These are phyloP conservation scores for Gelatoporia subvermispora DNA, from an alignment of 768 basidiomycete genomes.

Conservation along the genomic window DNA sequence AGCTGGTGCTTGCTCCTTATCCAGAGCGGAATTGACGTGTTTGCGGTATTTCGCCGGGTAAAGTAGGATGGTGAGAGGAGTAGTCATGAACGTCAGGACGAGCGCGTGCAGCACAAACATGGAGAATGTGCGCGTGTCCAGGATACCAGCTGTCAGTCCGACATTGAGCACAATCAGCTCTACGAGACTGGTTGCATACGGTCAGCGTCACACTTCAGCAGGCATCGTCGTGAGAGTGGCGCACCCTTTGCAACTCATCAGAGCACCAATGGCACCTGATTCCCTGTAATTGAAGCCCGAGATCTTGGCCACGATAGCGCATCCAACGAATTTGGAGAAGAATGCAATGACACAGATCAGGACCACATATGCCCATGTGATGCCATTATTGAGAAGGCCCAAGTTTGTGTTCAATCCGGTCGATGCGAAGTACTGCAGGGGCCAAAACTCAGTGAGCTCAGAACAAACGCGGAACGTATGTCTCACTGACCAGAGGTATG, in stretches of 20 bases:
- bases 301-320: constrained; percentile 50
- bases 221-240: constrained; percentile 12
- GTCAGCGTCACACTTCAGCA: neutral
- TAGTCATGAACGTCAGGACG: constrained; percentile 78
- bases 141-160: constrained; percentile 63
- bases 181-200: constrained; percentile 43
- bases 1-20: constrained; percentile 3
- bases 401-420: constrained; percentile 81
- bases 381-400: constrained; percentile 62
- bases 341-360: constrained; percentile 74
- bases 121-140: constrained; percentile 67
- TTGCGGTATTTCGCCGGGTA: constrained; percentile 65
- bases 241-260: constrained; percentile 91
- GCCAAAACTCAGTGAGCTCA: constrained; percentile 5
- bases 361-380: constrained; percentile 78
- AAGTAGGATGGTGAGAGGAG: constrained; percentile 72
- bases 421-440: constrained; percentile 64
- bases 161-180: constrained; percentile 92
- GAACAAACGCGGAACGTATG: neutral
- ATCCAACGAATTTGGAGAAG: constrained; percentile 72
- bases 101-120: constrained; percentile 86
- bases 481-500: constrained; percentile 63
- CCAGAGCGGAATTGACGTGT: constrained; percentile 21
- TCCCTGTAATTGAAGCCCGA: constrained; percentile 74
- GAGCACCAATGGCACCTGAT: constrained; percentile 72